Evolutionary conservation across 129 eudicot species (phyloP), one percentile per base, ranked within the genome.

Genomic region (Pittosporum tobira): DNA sequence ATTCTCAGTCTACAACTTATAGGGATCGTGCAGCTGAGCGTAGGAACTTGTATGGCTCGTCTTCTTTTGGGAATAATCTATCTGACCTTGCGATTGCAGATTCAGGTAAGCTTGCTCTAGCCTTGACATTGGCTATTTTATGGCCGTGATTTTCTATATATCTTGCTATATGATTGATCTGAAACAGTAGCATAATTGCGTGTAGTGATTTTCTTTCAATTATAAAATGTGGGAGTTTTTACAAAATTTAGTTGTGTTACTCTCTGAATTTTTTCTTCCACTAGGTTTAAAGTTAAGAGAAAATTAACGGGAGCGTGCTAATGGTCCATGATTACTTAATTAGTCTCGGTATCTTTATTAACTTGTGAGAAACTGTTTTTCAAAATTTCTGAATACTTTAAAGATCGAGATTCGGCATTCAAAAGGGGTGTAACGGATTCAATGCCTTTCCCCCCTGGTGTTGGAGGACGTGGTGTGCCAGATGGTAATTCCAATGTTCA

Each of bases 401-500:
- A 88, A 91, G 96, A 87, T 75, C 90, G 94, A 73, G 95, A 90
- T 68, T 48, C 80, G 53, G 73, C 74, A 19, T 61, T 31, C 67
- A 81, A 73, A 74, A 81, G 80, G 79, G 84, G 84, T 63, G 79
- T 56, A 8, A 22, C 76, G 66, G 94, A 90, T 73, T 78, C 96
- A 20, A 91, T 87, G 96, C 99, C 99, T 42, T 91, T 91, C 51
- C 99, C 99, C 30, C 99, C 99, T 43, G 99, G 99, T 71, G 99
- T 91, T 66, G 96, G 95, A 43, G 96, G 98, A 69, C 85, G 94
- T 49, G 82, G 79, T 63, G 50, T 60, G 65, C 82, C 77, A 65
- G 87, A 84, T 67, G 79, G 81, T 40, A 73, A 45, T 62, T 65
- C 50, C 61, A 68, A 61, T 68, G 73, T 28, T 37, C 84, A 72